Evolutionary conservation across 306 rosid species (phyloP).

Genomic region (Cicer arietinum): DNA sequence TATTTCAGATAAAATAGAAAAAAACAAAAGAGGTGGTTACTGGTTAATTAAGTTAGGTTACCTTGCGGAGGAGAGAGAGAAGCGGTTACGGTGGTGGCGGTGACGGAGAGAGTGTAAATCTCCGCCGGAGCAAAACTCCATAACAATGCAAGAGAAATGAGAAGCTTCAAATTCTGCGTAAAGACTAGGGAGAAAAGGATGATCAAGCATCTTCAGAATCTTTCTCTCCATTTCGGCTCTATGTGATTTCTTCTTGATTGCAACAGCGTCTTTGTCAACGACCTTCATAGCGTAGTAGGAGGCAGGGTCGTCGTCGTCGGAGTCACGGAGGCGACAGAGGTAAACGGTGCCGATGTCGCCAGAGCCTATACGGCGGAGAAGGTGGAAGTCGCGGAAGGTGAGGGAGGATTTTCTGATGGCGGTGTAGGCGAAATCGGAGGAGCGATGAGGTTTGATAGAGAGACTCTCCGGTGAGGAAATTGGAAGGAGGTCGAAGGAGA

Average conservation of each 20-base stretch:
- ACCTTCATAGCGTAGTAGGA: constrained; percentile 91
- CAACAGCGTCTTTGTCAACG: constrained; percentile 86
- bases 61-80: constrained; percentile 87
- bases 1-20: neutral
- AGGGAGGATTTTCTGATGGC: constrained; percentile 70
- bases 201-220: constrained; percentile 93
- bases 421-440: constrained; percentile 90
- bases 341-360: constrained; percentile 97
- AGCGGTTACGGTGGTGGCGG: constrained; percentile 69
- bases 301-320: constrained; percentile 25
- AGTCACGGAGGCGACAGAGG: constrained; percentile 68
- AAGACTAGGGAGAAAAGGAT: constrained; percentile 86
- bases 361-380: constrained; percentile 80
- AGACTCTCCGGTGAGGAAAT: constrained; percentile 56
- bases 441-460: constrained; percentile 82
- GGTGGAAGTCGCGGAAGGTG: constrained; percentile 81
- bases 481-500: constrained; percentile 73
- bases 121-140: constrained; percentile 96
- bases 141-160: constrained; percentile 89
- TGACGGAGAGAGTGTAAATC: constrained; percentile 91
- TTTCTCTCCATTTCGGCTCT: constrained; percentile 95
- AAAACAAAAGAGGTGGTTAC: neutral
- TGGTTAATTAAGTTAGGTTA: constrained; percentile 21
- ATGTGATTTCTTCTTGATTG: constrained; percentile 73
- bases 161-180: constrained; percentile 97